Evolutionary conservation across 73 alveolate genomes (phyloP).

Genomic region (Paramecium pentaurelia): DNA sequence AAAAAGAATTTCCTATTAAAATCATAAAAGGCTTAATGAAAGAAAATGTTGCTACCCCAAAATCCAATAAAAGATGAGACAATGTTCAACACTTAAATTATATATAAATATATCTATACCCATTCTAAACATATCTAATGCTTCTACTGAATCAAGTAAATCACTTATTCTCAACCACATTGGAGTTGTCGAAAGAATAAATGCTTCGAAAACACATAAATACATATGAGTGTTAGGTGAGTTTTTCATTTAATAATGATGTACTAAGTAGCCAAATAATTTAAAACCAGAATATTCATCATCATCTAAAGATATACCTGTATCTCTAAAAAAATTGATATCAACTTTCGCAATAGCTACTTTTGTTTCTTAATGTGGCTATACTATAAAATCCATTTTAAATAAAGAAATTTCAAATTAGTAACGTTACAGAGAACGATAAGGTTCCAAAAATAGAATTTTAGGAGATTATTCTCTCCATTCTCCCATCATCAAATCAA

Average conservation of each 20-base stretch:
- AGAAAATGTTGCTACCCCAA: conserved; percentile 27
- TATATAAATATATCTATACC: background rate
- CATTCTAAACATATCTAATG: background rate
- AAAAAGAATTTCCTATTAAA: conserved; percentile 3
- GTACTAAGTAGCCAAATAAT: background rate
- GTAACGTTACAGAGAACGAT: background rate
- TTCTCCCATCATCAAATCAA: conserved; percentile 40
- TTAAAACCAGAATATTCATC: conserved; percentile 28
- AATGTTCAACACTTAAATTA: background rate
- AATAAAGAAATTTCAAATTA: conserved; percentile 13
- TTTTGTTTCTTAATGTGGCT: background rate
- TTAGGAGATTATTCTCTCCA: conserved; percentile 38
- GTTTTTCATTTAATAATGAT: background rate
- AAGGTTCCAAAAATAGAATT: background rate
- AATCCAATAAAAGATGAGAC: background rate
- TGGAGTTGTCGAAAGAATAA: background rate
- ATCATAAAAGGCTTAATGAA: conserved; percentile 1
- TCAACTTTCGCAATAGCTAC: background rate
- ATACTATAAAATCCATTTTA: conserved; percentile 33
- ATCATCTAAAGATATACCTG: background rate
- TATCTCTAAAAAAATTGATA: background rate
- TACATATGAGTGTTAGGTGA: background rate
- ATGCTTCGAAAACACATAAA: background rate
- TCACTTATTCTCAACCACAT: background rate
- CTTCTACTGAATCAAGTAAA: background rate